Percentiles rank a stretch among this genome's conserved stretches.
Evolutionary conservation across 371 early-diverging fungal species (phyloP).

Genomic region (Mucor indicus): DNA sequence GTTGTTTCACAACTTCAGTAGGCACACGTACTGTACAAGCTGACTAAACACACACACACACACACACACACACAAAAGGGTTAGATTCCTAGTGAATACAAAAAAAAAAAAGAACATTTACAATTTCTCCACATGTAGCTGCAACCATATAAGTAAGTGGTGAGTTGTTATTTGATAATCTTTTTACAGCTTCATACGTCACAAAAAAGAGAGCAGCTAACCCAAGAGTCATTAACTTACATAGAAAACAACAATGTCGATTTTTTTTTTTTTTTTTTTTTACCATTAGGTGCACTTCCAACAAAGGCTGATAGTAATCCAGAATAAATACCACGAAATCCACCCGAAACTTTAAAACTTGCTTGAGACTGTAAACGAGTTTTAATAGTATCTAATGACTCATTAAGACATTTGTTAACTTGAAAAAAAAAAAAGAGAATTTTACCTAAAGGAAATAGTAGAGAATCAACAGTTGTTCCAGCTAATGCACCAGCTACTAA

Average conservation of each 20-base stretch:
- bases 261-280: neutral
- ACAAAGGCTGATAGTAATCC: constrained; percentile 87
- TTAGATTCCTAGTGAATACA: too few relatives aligned
- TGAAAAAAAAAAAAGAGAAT: neutral
- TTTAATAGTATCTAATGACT: constrained; percentile 80
- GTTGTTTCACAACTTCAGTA: constrained; percentile 93
- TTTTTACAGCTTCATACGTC: constrained; percentile 83
- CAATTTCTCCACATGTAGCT: constrained; percentile 90
- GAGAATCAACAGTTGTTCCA: constrained; percentile 83
- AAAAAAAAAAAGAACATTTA: constrained; percentile 30
- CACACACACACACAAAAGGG: neutral
- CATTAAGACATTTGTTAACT: neutral
- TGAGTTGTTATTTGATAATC: constrained; percentile 28
- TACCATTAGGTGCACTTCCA: constrained; percentile 93
- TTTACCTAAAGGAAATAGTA: constrained; percentile 76
- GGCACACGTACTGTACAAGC: constrained; percentile 94
- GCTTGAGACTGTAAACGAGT: constrained; percentile 83
- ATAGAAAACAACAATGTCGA: neutral
- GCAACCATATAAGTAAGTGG: constrained; percentile 83
- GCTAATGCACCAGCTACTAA: constrained; percentile 74
- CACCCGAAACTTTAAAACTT: constrained; percentile 88
- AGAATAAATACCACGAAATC: constrained; percentile 87
- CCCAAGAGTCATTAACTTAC: neutral
- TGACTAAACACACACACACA: constrained; percentile 38
- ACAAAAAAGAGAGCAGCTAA: constrained; percentile 92